Percentiles rank a stretch among this genome's conserved stretches.
Conservation (phyloP, 371 early-diverging fungal species). For the Apophysomyces trapeziformis region DNA sequence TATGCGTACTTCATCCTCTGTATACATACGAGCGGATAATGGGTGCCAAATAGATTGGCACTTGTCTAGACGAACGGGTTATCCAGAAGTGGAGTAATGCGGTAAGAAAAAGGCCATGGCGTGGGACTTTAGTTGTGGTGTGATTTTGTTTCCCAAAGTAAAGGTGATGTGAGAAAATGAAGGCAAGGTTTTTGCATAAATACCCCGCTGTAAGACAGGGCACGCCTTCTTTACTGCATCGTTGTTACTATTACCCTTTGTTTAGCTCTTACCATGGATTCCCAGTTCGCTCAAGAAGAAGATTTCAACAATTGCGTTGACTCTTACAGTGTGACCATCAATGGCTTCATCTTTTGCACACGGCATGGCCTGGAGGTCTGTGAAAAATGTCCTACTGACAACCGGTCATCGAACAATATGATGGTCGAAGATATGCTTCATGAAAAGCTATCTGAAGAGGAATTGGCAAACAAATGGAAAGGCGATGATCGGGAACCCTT, state of each 20-base stretch:
- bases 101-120: neutral
- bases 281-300: conserved; percentile 23
- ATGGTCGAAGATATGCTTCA: conserved; percentile 46
- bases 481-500: conserved; percentile 55
- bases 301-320: conserved; percentile 47
- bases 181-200: neutral
- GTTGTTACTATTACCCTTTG: conserved; percentile 8
- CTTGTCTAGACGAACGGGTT: too few species aligned
- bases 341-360: conserved; percentile 43
- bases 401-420: conserved; percentile 44
- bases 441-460: conserved; percentile 41
- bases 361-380: conserved; percentile 53
- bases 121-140: conserved; percentile 3
- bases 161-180: conserved; percentile 7
- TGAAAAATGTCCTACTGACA: conserved; percentile 51
- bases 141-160: conserved; percentile 3
- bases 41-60: too few species aligned
- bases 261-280: conserved; percentile 17
- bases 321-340: conserved; percentile 37
- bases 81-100: neutral
- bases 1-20: too few species aligned
- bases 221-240: neutral
- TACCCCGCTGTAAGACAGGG: neutral
- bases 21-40: too few species aligned
- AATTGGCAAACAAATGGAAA: conserved; percentile 48